Conservation (phyloP, 805 yeast genomes). For the Saturnispora besseyi region DNA sequence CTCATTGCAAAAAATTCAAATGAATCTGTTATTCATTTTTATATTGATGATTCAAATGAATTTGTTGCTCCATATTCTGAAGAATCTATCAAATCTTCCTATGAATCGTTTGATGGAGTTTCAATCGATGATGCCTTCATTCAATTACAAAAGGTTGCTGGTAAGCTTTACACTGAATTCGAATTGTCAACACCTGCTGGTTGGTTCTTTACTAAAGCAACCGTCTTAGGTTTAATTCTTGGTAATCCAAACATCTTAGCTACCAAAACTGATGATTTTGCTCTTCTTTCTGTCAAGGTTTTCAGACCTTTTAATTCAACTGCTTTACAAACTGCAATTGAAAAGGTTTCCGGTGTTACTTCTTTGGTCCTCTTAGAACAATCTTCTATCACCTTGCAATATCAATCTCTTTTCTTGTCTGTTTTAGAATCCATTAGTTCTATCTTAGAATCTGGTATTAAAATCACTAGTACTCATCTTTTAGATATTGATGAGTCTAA, state of each 20-base stretch:
- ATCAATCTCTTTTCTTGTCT: slow-evolving; percentile 52
- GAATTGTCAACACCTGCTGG: slow-evolving; percentile 26
- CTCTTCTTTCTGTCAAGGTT: slow-evolving; percentile 49
- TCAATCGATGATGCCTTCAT: slow-evolving; percentile 28
- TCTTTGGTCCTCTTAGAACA: slow-evolving; percentile 59
- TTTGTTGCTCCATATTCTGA: slow-evolving; percentile 9
- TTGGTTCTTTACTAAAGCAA: slow-evolving; percentile 16
- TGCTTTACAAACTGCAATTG: slow-evolving; percentile 36
- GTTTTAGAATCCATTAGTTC: slow-evolving; percentile 50
- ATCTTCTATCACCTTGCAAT: slow-evolving; percentile 32
- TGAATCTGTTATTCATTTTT: slow-evolving; percentile 68
- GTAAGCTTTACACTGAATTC: slow-evolving; percentile 30
- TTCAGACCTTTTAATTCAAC: slow-evolving; percentile 66
- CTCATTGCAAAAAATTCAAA: slow-evolving; percentile 40
- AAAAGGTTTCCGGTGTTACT: background rate
- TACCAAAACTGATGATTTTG: slow-evolving; percentile 17
- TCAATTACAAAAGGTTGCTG: slow-evolving; percentile 21
- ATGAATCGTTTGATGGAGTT: slow-evolving; percentile 20
- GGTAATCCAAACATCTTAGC: slow-evolving; percentile 39
- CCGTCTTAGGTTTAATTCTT: slow-evolving; percentile 47
- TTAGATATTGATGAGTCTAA: slow-evolving; percentile 34
- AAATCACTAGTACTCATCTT: slow-evolving; percentile 50
- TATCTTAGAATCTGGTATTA: slow-evolving; percentile 37
- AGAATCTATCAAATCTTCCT: slow-evolving; percentile 7
- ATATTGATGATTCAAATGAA: slow-evolving; percentile 20